Percentiles rank a stretch among this genome's conserved stretches.
These are phyloP conservation scores for Moniliella sp. DNA, from an alignment of 1,284 basidiomycete species.

Conservation along the genomic window DNA sequence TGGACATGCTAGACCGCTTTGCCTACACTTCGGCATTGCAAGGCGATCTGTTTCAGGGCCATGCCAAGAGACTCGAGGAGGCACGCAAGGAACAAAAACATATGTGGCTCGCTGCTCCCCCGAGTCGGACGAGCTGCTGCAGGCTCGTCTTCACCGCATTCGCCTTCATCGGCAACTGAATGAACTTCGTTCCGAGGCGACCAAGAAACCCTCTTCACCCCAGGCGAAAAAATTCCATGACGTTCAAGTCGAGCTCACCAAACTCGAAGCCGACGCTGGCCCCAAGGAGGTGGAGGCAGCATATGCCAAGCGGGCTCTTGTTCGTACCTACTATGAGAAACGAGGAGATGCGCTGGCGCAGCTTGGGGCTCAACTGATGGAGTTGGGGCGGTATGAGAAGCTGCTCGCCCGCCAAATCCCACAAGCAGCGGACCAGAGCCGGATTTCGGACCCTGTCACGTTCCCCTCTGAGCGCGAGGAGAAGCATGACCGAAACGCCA, in stretches of 20 bases:
- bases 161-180: conserved; percentile 17
- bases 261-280: no score
- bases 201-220: conserved; percentile 7
- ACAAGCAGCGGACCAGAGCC: conserved; percentile 1
- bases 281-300: conserved; percentile 19
- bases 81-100: conserved; percentile 13
- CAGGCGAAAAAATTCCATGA: conserved; percentile 5
- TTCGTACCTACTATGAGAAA: conserved; percentile 13
- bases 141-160: conserved; percentile 9
- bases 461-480: conserved; percentile 9
- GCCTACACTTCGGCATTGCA: no score
- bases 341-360: conserved; percentile 13
- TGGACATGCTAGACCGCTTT: no score
- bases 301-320: conserved; percentile 9
- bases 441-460: conserved; percentile 8
- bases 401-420: conserved; percentile 11
- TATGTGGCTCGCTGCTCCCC: conserved; percentile 3
- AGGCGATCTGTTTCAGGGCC: conserved; percentile 18
- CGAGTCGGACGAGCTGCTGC: neutral
- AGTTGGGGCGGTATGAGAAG: conserved; percentile 21
- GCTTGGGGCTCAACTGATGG: conserved; percentile 19
- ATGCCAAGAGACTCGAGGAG: conserved; percentile 11
- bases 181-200: conserved; percentile 16
- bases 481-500: conserved; percentile 4
- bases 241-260: conserved; percentile 7